Conservation (phyloP, 345 rosid genomes). For the Corchorus olitorius region DNA sequence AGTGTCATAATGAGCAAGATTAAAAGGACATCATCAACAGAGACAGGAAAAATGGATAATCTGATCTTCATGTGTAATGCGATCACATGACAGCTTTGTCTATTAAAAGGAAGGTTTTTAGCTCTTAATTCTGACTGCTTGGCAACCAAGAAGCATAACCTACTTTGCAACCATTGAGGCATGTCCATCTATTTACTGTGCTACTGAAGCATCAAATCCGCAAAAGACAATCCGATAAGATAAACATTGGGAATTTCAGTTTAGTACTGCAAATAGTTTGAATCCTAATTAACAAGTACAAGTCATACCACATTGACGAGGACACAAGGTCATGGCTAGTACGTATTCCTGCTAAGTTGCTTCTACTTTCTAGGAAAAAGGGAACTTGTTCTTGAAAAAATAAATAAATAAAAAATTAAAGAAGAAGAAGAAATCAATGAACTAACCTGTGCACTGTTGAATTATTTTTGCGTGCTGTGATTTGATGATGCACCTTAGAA, state of each 20-base stretch:
- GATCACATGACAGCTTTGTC: neutral
- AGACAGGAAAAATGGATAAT: neutral
- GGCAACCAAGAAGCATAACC: neutral
- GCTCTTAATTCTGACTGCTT: neutral
- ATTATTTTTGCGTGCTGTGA: constrained; percentile 63
- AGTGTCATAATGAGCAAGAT: neutral
- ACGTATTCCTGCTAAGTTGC: neutral
- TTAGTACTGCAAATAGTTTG: neutral
- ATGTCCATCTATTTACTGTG: neutral
- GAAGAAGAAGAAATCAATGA: neutral
- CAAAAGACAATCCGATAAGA: no score
- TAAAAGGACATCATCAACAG: neutral
- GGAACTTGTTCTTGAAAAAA: neutral
- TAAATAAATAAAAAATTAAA: no score
- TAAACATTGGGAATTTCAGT: neutral
- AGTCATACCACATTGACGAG: neutral
- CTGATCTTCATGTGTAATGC: neutral
- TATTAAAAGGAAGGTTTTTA: neutral
- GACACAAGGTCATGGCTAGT: neutral
- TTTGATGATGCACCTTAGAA: constrained; percentile 74
- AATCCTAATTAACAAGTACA: neutral
- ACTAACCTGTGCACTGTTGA: constrained; percentile 68
- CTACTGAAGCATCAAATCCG: neutral
- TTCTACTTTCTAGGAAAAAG: neutral
- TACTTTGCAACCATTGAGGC: neutral